Base-by-base conservation (phyloP, 2,329 filamentous ascomycete species). In the Diaporthe citriasiana region DNA sequence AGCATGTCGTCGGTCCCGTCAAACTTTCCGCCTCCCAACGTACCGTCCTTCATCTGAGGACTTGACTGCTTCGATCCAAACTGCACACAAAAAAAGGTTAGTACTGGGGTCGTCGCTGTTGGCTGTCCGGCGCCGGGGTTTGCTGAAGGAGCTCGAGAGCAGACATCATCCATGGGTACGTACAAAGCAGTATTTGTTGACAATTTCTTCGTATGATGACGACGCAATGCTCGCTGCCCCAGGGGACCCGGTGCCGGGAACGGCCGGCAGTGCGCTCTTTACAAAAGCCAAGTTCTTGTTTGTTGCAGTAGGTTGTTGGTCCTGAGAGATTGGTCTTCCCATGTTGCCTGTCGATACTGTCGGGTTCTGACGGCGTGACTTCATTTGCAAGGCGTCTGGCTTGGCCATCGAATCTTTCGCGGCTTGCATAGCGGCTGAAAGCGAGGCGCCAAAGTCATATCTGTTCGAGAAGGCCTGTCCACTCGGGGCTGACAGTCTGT, bases 121-220 rank as follows among this genome's bases (percentile, higher is more conserved):
- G 78, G 76, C 77, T 72, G 70, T 77, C 75, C 74, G 75, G 71
- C 75, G 75, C 77, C 75, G 74, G 73, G 63, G 47, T 74, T 75
- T 74, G 72, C 70, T 77, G 79, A 77, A 79, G 80, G 79, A 70
- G 74, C 56, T 60, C 59, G 45, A 53, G 73, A 71, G 69, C 68
- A 63, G 72, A 71, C 72, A 50, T 77, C 76, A 76, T 77, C 82
- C 82, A 77, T 84, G 84, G 81, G 89, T 89, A 97, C 96, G 92
- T 96, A 98, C 96, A 91, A 98, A 99, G 89, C 97, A 99, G 89
- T 98, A 99, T 88, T 97, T 98, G 88, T 97, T 95, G 84, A 99
- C 93, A 77, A 99, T 90, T 85, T 99, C 97, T 85, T 97, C 94
- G 83, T 99, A 98, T 75, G 96, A 95, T 75, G 94, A 92, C 77